Conservation (phyloP, 441 rosid genomes). For the Pelargonium fulgidum region DNA sequence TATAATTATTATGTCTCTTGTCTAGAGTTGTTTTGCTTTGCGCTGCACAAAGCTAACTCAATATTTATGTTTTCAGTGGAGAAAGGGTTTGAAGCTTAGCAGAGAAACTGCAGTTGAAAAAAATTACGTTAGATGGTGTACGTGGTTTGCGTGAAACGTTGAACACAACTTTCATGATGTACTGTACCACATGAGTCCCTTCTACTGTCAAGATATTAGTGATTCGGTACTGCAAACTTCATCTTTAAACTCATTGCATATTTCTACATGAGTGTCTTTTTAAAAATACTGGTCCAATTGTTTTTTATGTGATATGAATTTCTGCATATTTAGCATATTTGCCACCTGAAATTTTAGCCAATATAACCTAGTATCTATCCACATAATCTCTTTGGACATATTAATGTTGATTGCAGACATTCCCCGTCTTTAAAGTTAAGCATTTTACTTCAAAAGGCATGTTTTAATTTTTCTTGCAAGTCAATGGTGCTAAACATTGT, state of each 20-base stretch:
- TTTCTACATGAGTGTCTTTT: neutral
- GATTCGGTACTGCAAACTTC: constrained; percentile 57
- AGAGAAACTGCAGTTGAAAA: constrained; percentile 95
- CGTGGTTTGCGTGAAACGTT: constrained; percentile 78
- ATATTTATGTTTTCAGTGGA: constrained; percentile 62
- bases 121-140: constrained; percentile 92
- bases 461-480: neutral
- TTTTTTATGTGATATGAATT: neutral
- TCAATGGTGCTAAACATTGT: neutral
- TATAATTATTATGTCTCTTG: neutral
- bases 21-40: neutral
- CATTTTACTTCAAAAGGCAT: neutral
- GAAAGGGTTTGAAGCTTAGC: constrained; percentile 95
- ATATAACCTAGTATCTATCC: neutral
- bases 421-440: neutral
- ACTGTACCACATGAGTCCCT: constrained; percentile 95
- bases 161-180: constrained; percentile 97
- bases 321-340: neutral
- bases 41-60: constrained; percentile 7
- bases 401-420: neutral
- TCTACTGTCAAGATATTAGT: constrained; percentile 89
- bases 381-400: neutral
- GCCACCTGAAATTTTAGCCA: neutral
- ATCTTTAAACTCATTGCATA: constrained; percentile 8
- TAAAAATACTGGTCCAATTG: too few relatives aligned